Evolutionary conservation across 208 protist genomes (phyloP).

Genomic region (Acanthamoeba culbertsoni): DNA sequence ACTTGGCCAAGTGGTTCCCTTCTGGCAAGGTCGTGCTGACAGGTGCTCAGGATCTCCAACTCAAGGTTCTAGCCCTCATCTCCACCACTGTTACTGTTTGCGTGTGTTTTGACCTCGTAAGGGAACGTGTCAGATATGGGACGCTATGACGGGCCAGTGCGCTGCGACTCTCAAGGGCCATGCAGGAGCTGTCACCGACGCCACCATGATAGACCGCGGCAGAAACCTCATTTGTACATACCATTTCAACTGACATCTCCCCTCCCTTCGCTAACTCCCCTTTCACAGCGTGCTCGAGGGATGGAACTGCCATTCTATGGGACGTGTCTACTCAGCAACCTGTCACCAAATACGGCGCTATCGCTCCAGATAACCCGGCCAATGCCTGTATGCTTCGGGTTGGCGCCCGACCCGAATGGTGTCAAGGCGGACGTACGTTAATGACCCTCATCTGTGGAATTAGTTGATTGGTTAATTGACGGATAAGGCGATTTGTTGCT

Average conservation of each 20-base stretch:
- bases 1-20: slow-evolving; percentile 42
- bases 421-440: background rate
- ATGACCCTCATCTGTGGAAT: background rate
- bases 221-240: background rate
- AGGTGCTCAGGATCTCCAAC: background rate
- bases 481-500: background rate
- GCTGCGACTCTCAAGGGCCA: background rate
- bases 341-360: background rate
- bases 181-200: background rate
- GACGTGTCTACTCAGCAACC: slow-evolving; percentile 3
- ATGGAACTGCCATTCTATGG: background rate
- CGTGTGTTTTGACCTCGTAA: background rate
- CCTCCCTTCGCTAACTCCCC: background rate
- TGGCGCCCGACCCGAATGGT: background rate
- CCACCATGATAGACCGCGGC: background rate
- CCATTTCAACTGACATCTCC: background rate
- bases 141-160: background rate
- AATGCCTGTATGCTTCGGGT: background rate
- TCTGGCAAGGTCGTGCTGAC: slow-evolving; percentile 4
- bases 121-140: background rate
- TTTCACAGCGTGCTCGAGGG: background rate
- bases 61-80: background rate
- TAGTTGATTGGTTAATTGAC: background rate
- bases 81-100: background rate
- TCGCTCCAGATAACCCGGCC: background rate